These are phyloP conservation scores for Coemansia sp. DNA, from an alignment of 192 early-diverging fungal genomes.

Conservation along the genomic window DNA sequence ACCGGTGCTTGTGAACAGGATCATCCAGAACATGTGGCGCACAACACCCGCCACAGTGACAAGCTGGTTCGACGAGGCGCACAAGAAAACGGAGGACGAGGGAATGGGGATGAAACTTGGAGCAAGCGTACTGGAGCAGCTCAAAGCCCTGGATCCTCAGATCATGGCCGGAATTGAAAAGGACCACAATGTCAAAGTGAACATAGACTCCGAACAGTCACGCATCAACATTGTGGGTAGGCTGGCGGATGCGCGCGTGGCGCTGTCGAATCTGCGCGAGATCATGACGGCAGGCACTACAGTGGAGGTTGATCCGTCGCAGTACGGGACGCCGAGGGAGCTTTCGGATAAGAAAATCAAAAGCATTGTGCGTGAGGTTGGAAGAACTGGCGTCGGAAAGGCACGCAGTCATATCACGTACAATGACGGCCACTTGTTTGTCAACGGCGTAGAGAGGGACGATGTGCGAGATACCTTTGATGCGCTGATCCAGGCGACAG, in stretches of 20 bases:
- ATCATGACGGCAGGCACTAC: conserved; percentile 24
- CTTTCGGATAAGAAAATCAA: conserved; percentile 16
- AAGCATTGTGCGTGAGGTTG: not conserved
- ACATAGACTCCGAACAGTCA: not conserved
- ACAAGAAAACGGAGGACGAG: conserved; percentile 7
- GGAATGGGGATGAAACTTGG: conserved; percentile 29
- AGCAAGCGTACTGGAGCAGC: conserved; percentile 12
- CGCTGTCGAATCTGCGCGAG: conserved; percentile 39
- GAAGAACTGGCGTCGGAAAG: not conserved
- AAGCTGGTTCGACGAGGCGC: conserved; percentile 8
- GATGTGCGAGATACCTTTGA: conserved; percentile 33
- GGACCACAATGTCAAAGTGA: conserved; percentile 27
- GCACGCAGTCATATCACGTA: conserved; percentile 7
- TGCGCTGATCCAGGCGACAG: conserved; percentile 31
- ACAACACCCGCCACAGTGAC: conserved; percentile 19
- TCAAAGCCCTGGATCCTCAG: not conserved
- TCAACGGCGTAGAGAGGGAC: conserved; percentile 16
- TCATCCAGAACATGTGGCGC: conserved; percentile 41
- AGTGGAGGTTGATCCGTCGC: conserved; percentile 18
- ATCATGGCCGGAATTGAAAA: conserved; percentile 14
- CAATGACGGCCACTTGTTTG: conserved; percentile 29
- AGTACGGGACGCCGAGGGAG: conserved; percentile 18
- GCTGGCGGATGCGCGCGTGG: conserved; percentile 26
- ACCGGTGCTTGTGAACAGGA: conserved; percentile 23
- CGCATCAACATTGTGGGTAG: conserved; percentile 18